Evolutionary conservation across 148 eudicot genomes (phyloP).

Genomic region (Persicaria tinctoria): DNA sequence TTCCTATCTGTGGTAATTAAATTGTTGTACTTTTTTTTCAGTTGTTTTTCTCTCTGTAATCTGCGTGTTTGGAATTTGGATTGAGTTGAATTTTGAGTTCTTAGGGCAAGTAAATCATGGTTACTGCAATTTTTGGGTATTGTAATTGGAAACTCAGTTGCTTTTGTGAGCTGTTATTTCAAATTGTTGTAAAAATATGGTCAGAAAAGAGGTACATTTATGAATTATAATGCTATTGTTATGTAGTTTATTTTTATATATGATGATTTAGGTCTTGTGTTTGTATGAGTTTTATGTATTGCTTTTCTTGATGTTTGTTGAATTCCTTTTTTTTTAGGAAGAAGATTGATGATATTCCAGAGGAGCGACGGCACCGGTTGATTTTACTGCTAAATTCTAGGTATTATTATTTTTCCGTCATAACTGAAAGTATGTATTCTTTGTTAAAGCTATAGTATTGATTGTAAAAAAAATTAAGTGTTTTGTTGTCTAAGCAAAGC

Average conservation of each 20-base stretch:
- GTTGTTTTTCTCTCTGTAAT: neutral
- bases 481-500: neutral
- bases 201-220: neutral
- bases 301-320: conserved; percentile 6
- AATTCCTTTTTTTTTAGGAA: conserved; percentile 34
- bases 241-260: neutral
- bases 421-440: neutral
- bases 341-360: conserved; percentile 71
- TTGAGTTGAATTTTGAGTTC: conserved; percentile 6
- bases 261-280: neutral
- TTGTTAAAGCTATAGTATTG: neutral
- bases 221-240: neutral
- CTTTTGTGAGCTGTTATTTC: neutral
- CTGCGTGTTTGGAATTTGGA: neutral
- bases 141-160: neutral
- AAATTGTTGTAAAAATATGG: neutral
- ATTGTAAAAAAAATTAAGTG: neutral
- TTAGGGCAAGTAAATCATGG: neutral
- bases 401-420: conserved; percentile 20
- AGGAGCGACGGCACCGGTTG: conserved; percentile 65
- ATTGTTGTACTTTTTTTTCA: neutral
- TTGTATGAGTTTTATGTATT: neutral
- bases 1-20: conserved; percentile 58
- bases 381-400: conserved; percentile 46
- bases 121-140: neutral